phyloP scores from a whole-genome alignment of 257 asterid species.

The Nicotiana tomentosiformis region DNA sequence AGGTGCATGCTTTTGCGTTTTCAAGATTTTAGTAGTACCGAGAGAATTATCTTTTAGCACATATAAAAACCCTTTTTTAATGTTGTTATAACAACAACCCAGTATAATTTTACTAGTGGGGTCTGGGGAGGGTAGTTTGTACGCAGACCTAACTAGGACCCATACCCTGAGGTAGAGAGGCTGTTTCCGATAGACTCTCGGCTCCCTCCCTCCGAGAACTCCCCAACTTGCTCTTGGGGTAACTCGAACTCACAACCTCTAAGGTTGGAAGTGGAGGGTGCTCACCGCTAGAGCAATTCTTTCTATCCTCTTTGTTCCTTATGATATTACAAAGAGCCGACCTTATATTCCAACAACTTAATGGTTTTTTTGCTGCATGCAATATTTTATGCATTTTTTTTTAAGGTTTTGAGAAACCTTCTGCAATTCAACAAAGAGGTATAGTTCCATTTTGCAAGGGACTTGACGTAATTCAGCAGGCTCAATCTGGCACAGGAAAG shows the following conservation, averaged over 20 bases:
- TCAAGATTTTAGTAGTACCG: not conserved
- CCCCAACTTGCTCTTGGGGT: no score
- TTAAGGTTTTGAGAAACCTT: conserved; percentile 87
- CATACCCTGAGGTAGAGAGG: no score
- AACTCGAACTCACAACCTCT: no score
- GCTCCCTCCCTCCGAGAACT: no score
- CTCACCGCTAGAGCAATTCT: no score
- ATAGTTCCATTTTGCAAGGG: conserved; percentile 80
- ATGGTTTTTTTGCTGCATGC: not conserved
- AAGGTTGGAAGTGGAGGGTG: no score
- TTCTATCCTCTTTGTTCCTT: not conserved
- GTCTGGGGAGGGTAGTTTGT: no score
- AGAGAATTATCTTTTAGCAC: not conserved
- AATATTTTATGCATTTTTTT: not conserved
- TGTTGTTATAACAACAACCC: not conserved
- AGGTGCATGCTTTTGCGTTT: no score
- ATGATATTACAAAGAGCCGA: not conserved
- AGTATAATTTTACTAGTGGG: no score
- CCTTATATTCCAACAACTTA: not conserved
- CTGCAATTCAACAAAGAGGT: conserved; percentile 91
- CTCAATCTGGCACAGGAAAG: conserved; percentile 84
- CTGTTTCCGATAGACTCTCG: no score
- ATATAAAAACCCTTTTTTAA: not conserved
- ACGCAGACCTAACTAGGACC: no score
- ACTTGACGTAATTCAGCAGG: conserved; percentile 83